A percentile compares a stretch with the other conserved stretches of the same genome.
Evolutionary conservation across 2,329 filamentous ascomycete genomes (phyloP).

Genomic region (Blumeria graminis): DNA sequence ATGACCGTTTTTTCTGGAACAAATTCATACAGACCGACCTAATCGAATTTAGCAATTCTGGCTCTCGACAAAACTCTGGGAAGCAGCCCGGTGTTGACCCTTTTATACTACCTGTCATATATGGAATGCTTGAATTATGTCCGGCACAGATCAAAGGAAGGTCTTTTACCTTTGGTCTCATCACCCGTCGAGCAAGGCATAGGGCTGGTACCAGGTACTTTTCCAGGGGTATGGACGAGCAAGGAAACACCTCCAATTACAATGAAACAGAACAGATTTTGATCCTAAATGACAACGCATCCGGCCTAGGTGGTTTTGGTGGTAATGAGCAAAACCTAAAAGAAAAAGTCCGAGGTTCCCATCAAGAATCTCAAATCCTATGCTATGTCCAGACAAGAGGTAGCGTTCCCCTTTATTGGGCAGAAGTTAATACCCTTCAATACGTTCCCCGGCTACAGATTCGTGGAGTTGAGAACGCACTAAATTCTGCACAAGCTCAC

Average conservation of each 20-base stretch:
- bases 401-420: slow-evolving; percentile 89
- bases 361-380: slow-evolving; percentile 65
- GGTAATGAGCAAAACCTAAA: slow-evolving; percentile 55
- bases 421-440: slow-evolving; percentile 77
- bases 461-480: slow-evolving; percentile 56
- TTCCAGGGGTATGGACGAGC: slow-evolving; percentile 76
- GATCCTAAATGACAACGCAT: slow-evolving; percentile 60
- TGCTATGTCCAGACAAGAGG: slow-evolving; percentile 93
- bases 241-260: slow-evolving; percentile 93
- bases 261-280: slow-evolving; percentile 94
- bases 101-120: slow-evolving; percentile 87
- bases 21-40: slow-evolving; percentile 75
- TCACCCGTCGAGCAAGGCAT: slow-evolving; percentile 71
- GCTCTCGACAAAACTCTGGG: slow-evolving; percentile 37
- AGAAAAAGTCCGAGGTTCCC: slow-evolving; percentile 34
- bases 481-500: slow-evolving; percentile 59
- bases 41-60: slow-evolving; percentile 57
- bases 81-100: slow-evolving; percentile 61
- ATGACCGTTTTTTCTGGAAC: slow-evolving; percentile 99
- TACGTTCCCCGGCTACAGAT: slow-evolving; percentile 84
- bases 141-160: slow-evolving; percentile 69
- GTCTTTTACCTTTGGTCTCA: slow-evolving; percentile 61
- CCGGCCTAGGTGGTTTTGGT: slow-evolving; percentile 56
- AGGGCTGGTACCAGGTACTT: slow-evolving; percentile 86
- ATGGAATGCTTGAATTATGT: slow-evolving; percentile 81